Evolutionary conservation across 176 grass and related monocot genomes (phyloP).

Genomic region (barley (Hordeum vulgare)): MorexV3_pseudomolecules_assembly NC_058524.1:615402340-615402839

Average conservation of each 20-base stretch:
- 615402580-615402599: conserved; percentile 63
- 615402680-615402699: conserved; percentile 57
- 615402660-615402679: conserved; percentile 54
- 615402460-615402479: conserved; percentile 55
- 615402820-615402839: neutral
- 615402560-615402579: conserved; percentile 55
- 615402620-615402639: conserved; percentile 93
- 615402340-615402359: conserved; percentile 36
- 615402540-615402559: conserved; percentile 48
- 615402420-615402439: conserved; percentile 49
- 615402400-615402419: conserved; percentile 35
- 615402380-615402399: conserved; percentile 32
- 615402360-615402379: conserved; percentile 52
- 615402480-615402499: conserved; percentile 83
- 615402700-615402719: conserved; percentile 68
- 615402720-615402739: conserved; percentile 62
- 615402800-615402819: neutral
- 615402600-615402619: conserved; percentile 86
- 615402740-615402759: conserved; percentile 74
- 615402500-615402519: conserved; percentile 94
- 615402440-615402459: conserved; percentile 55
- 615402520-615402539: conserved; percentile 85
- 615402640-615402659: conserved; percentile 73
- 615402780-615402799: conserved; percentile 8
- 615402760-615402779: conserved; percentile 56